phyloP scores from a whole-genome alignment of 2,329 filamentous ascomycete species.

The Colletotrichum liriopes region DNA sequence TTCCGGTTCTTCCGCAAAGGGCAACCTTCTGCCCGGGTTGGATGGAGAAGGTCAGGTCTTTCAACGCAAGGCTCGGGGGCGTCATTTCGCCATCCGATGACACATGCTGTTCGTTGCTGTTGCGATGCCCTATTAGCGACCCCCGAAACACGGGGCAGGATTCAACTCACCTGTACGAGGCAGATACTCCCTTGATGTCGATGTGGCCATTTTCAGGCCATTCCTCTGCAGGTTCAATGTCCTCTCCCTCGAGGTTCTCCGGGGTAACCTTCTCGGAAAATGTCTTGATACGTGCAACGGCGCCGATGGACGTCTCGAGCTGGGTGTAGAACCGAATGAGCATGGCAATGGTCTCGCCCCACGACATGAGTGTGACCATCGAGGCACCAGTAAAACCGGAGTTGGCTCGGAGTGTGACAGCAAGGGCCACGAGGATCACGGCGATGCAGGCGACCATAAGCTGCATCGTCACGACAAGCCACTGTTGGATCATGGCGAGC shows the following conservation, averaged over 20 bases:
- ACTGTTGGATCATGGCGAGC: constrained; percentile 68
- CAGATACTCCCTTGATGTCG: constrained; percentile 43
- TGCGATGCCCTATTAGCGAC: not conserved
- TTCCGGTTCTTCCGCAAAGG: constrained; percentile 48
- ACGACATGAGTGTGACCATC: constrained; percentile 53
- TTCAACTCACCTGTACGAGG: constrained; percentile 36
- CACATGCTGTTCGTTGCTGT: constrained; percentile 29
- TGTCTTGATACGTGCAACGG: constrained; percentile 43
- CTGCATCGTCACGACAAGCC: constrained; percentile 67
- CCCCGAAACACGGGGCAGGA: not conserved
- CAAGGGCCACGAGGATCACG: constrained; percentile 62
- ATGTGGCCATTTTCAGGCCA: constrained; percentile 45
- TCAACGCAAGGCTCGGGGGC: constrained; percentile 29
- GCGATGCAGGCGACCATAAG: constrained; percentile 64
- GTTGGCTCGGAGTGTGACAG: constrained; percentile 56
- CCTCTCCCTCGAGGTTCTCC: constrained; percentile 39
- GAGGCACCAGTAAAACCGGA: constrained; percentile 53
- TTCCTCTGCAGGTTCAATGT: constrained; percentile 23
- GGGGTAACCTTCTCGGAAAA: constrained; percentile 43
- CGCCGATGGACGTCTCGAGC: constrained; percentile 47
- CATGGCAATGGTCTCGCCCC: constrained; percentile 48
- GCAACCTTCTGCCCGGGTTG: constrained; percentile 44
- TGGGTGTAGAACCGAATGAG: constrained; percentile 52
- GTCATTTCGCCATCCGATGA: not conserved
- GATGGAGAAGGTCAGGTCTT: constrained; percentile 40